Evolutionary conservation across 78 protist genomes (phyloP).

Genomic region (Bodo saltans): DNA sequence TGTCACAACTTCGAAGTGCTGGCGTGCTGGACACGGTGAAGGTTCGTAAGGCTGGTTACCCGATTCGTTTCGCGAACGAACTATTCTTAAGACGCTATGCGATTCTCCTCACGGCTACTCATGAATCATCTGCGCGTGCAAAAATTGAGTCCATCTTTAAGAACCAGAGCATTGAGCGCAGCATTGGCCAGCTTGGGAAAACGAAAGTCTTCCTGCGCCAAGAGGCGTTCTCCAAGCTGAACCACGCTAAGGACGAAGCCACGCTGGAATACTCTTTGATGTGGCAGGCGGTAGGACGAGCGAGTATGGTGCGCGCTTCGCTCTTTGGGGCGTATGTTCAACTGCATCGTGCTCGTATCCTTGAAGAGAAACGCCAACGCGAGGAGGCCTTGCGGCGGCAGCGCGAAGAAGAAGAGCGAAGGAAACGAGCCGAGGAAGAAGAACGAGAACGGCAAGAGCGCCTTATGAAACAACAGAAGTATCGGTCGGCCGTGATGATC

Average conservation of each 20-base stretch:
- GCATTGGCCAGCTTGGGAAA: conserved; percentile 22
- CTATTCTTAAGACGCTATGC: not conserved
- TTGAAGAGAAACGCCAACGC: not conserved
- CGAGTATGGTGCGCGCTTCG: not conserved
- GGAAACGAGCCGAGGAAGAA: not conserved
- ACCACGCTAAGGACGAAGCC: conserved; percentile 9
- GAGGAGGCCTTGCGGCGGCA: not conserved
- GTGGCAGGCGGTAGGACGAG: not conserved
- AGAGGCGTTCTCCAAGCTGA: not conserved
- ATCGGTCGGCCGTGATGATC: not conserved
- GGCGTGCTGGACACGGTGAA: conserved; percentile 32
- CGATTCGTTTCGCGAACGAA: conserved; percentile 4
- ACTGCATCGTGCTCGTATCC: not conserved
- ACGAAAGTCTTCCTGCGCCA: conserved; percentile 25
- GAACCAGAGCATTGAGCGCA: not conserved
- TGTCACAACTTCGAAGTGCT: conserved; percentile 13
- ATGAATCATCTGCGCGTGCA: too few relatives aligned
- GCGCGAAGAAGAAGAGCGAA: not conserved
- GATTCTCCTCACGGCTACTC: not conserved
- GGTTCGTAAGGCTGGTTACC: conserved; percentile 21
- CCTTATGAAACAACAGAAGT: not conserved
- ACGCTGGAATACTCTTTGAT: not conserved
- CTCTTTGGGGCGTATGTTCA: not conserved
- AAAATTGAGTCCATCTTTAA: too few relatives aligned
- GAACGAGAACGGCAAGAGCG: not conserved